These are phyloP conservation scores for Penicillium taxi DNA, from an alignment of 495 filamentous ascomycete species.

Conservation along the genomic window DNA sequence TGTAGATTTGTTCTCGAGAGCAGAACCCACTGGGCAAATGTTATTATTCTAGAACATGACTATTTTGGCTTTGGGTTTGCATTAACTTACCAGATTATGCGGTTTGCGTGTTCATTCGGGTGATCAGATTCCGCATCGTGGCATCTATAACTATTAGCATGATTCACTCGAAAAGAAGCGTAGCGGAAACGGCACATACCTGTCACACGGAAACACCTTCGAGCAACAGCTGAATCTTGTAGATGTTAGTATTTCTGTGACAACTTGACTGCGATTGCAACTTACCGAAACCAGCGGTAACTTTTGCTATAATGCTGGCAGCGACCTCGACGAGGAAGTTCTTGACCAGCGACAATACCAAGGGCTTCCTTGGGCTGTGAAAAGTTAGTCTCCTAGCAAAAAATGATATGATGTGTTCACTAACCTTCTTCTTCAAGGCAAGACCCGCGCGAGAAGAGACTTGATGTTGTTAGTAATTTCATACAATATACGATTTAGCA, in stretches of 20 bases:
- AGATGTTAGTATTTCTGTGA: neutral
- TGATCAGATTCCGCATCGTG: constrained; percentile 70
- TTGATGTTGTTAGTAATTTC: constrained; percentile 14
- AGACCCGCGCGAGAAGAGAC: constrained; percentile 31
- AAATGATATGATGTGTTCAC: neutral
- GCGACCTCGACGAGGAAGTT: constrained; percentile 65
- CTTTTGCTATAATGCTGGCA: constrained; percentile 74
- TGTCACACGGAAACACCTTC: constrained; percentile 72
- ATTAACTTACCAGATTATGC: constrained; percentile 66
- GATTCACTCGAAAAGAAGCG: neutral
- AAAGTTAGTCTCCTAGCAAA: neutral
- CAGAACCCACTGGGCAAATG: constrained; percentile 65
- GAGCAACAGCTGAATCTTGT: constrained; percentile 53
- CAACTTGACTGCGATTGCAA: neutral
- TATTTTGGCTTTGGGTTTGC: constrained; percentile 7
- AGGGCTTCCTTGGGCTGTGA: constrained; percentile 54
- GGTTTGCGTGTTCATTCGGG: constrained; percentile 71
- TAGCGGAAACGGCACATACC: constrained; percentile 23
- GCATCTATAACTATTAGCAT: constrained; percentile 43
- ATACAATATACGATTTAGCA: neutral
- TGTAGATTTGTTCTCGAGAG: constrained; percentile 75
- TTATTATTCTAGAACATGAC: too few species aligned
- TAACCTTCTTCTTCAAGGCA: constrained; percentile 47
- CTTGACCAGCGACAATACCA: constrained; percentile 70
- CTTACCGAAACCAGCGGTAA: constrained; percentile 75